These are phyloP conservation scores for Exutisphaerella laricina DNA, from an alignment of 2,329 filamentous ascomycete genomes.

Conservation along the genomic window DNA sequence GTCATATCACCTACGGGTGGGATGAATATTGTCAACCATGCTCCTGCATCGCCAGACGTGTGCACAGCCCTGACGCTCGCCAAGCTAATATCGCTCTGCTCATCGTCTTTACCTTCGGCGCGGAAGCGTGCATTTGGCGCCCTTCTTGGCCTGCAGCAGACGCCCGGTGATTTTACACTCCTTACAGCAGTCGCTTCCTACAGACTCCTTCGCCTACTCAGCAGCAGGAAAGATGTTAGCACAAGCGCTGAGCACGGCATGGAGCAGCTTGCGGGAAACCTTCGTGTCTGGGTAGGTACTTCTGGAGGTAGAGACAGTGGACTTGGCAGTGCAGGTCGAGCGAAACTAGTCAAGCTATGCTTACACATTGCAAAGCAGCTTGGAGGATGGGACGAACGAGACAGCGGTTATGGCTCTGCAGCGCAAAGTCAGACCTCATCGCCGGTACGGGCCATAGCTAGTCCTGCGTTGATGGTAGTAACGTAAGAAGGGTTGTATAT, in stretches of 20 bases:
- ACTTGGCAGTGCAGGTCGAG: constrained; percentile 35
- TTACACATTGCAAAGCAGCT: constrained; percentile 40
- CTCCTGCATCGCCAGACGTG: constrained; percentile 53
- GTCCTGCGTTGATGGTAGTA: constrained; percentile 10
- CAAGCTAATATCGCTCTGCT: constrained; percentile 50
- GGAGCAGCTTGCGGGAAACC: constrained; percentile 39
- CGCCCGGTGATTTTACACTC: constrained; percentile 38
- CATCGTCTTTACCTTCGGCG: constrained; percentile 26
- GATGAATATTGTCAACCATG: constrained; percentile 48
- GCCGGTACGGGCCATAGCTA: constrained; percentile 10
- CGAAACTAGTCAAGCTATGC: constrained; percentile 38
- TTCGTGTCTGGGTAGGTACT: constrained; percentile 45
- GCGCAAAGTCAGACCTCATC: constrained; percentile 17
- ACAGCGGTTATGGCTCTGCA: constrained; percentile 27
- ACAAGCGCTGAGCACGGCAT: constrained; percentile 36
- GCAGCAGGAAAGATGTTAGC: constrained; percentile 24
- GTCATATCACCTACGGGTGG: constrained; percentile 23
- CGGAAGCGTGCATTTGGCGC: constrained; percentile 36
- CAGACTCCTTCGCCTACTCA: constrained; percentile 37
- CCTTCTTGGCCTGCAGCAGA: constrained; percentile 38
- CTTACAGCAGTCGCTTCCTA: constrained; percentile 44
- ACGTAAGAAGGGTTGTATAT: no score
- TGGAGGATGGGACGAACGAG: constrained; percentile 31
- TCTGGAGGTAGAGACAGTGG: constrained; percentile 39
- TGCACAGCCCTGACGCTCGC: constrained; percentile 54